Evolutionary conservation across 768 basidiomycete genomes (phyloP).

Genomic region (Leucocoprinus sp.): DNA sequence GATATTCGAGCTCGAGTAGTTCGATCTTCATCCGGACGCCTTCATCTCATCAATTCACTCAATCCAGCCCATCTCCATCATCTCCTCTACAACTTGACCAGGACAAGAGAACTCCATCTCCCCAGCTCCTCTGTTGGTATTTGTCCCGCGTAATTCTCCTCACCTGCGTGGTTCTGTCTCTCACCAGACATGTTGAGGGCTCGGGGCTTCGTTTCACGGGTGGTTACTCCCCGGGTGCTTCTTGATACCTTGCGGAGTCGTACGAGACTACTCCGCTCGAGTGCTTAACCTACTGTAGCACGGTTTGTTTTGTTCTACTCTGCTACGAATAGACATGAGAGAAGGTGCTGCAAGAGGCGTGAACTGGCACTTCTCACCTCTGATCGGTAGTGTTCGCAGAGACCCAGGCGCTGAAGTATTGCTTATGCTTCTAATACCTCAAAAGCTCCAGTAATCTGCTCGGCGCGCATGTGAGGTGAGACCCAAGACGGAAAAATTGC

Average conservation of each 20-base stretch:
- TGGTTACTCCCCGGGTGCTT: conserved; percentile 79
- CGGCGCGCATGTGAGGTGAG: conserved; percentile 54
- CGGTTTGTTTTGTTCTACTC: conserved; percentile 27
- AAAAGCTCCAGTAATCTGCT: conserved; percentile 34
- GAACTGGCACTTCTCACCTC: no score
- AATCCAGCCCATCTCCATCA: conserved; percentile 56
- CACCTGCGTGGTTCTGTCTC: conserved; percentile 73
- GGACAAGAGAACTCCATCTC: conserved; percentile 19
- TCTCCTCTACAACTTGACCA: conserved; percentile 20
- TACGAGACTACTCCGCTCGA: conserved; percentile 19
- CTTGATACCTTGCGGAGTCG: conserved; percentile 66
- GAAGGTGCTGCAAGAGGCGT: conserved; percentile 47
- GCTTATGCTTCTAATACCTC: conserved; percentile 52
- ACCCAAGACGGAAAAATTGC: conserved; percentile 65
- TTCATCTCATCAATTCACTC: conserved; percentile 68
- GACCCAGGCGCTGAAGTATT: conserved; percentile 63
- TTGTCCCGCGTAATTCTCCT: conserved; percentile 19
- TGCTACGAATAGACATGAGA: conserved; percentile 36
- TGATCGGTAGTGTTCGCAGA: background rate
- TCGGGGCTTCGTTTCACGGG: conserved; percentile 76
- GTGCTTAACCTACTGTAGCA: conserved; percentile 16
- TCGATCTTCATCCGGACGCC: conserved; percentile 67
- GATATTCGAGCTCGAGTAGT: conserved; percentile 66
- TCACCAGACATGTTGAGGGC: conserved; percentile 66
- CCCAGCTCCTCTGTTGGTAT: conserved; percentile 18